Evolutionary conservation across 1,284 basidiomycete genomes (phyloP).

Genomic region (Wolfiporia cocos): DNA sequence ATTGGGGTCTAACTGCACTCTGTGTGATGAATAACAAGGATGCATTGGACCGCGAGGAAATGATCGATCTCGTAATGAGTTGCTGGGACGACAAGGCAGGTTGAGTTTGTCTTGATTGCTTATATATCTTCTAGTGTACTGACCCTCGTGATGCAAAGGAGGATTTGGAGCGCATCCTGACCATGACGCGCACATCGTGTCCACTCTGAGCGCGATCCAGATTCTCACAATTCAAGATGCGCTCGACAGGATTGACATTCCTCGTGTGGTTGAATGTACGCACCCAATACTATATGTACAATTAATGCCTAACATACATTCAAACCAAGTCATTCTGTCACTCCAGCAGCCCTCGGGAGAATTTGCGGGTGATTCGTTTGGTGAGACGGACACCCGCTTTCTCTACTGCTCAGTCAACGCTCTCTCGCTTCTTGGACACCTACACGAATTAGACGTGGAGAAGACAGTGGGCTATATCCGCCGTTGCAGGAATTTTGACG

Average conservation of each 20-base stretch:
- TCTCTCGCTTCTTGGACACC: slow-evolving; percentile 74
- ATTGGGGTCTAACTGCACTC: slow-evolving; percentile 92
- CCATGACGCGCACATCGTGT: slow-evolving; percentile 88
- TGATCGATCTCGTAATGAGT: slow-evolving; percentile 86
- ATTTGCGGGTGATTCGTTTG: slow-evolving; percentile 87
- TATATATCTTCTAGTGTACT: neutral
- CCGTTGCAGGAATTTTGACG: slow-evolving; percentile 89
- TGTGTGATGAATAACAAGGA: slow-evolving; percentile 76
- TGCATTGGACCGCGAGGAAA: slow-evolving; percentile 76
- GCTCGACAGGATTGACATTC: slow-evolving; percentile 62
- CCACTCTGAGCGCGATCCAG: slow-evolving; percentile 90
- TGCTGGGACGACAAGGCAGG: slow-evolving; percentile 93
- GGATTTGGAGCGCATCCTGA: slow-evolving; percentile 89
- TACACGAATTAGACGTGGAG: slow-evolving; percentile 58
- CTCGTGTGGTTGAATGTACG: slow-evolving; percentile 74
- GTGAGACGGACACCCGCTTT: slow-evolving; percentile 92
- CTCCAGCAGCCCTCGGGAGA: slow-evolving; percentile 83
- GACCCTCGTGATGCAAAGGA: slow-evolving; percentile 38
- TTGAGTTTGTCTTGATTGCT: too few relatives aligned
- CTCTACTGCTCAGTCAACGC: slow-evolving; percentile 82
- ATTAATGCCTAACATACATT: too few relatives aligned
- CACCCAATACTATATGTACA: too few relatives aligned
- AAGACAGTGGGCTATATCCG: slow-evolving; percentile 71
- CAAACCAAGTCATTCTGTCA: slow-evolving; percentile 65
- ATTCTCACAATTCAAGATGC: slow-evolving; percentile 86